These are phyloP conservation scores for Cicer bijugum DNA, from an alignment of 306 rosid genomes.

Conservation along the genomic window DNA sequence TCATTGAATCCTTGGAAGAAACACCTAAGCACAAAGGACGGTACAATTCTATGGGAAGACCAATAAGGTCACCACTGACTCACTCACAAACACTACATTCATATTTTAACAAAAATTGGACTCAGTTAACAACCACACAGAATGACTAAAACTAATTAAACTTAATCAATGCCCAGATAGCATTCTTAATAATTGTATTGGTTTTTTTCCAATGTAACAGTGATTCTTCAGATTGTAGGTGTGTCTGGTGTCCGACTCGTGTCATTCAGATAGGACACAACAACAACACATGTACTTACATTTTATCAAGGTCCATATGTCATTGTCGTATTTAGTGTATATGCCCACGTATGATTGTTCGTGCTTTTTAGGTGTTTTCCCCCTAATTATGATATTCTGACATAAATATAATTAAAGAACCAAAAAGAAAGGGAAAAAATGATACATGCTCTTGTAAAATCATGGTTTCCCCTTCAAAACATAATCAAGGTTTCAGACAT, in stretches of 20 bases:
- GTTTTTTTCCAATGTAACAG: not conserved
- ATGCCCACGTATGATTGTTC: no score
- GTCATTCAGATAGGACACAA: no score
- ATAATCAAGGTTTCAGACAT: conserved; percentile 17
- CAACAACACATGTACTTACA: no score
- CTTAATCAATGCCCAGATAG: not conserved
- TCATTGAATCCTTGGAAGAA: conserved; percentile 13
- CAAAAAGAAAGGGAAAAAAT: not conserved
- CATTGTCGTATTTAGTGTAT: no score
- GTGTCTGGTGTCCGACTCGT: no score
- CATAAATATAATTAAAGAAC: not conserved
- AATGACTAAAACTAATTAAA: not conserved
- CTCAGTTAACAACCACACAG: conserved; percentile 5
- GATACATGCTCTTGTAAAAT: not conserved
- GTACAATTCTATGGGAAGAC: conserved; percentile 16
- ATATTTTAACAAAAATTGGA: not conserved
- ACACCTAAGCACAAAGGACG: conserved; percentile 8
- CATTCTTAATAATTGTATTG: not conserved
- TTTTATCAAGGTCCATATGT: no score
- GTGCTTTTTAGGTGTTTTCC: no score
- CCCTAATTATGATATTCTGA: not conserved
- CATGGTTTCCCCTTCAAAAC: no score
- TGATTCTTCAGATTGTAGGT: no score
- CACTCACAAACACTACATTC: not conserved
- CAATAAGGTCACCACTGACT: not conserved